Evolutionary conservation across 2,329 filamentous ascomycete genomes (phyloP), one percentile per base, ranked within the genome.

Genomic region (Ascochyta rabiei): DNA sequence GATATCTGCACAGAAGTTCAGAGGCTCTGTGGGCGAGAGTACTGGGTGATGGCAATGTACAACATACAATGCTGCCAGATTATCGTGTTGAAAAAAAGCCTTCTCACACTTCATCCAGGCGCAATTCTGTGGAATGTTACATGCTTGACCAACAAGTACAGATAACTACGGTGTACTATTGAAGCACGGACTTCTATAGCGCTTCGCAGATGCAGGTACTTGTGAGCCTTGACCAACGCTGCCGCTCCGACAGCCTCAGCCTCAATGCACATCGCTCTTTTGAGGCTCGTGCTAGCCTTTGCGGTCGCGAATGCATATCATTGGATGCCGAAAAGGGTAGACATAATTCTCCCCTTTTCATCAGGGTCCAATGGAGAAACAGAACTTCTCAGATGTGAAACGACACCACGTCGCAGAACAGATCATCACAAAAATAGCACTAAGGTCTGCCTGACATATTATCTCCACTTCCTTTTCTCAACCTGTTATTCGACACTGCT

Each of bases 391-490:
- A 51, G 21, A 28, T 23, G 26, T 53, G 26, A 51, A 60, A 52
- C 57, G 34, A 24, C 52, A 48, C 50, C 40, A 48, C 19, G 51
- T 53, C 39, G 44, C 46, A 48, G 57, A 26, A 43, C 60, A 61
- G 31, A 37, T 28, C 21, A 37, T 55, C 31, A 38, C 61, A 48
- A 39, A 46, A 38, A 40, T 56, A 55, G 51, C 48, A 35, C 48
- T 52, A 19, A 64, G 57, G 63, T 65, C 54, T 61, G 59, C 46
- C 37, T 28, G 34, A 41, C n/a, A 43, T 47, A 18, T 55, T 45
- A 40, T 40, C 21, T 37, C 51, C 56, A 59, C 53, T 49, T 47
- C 44, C 42, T 44, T 52, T 49, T 41, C 44, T 43, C 31, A 26
- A 35, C 30, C 18, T 55, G 42, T n/a, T 12, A 49, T 55, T 55